Percentiles rank a stretch among this genome's conserved stretches.
phyloP scores from a whole-genome alignment of 1,284 basidiomycete species.

The Boletellus deceptivus region DNA sequence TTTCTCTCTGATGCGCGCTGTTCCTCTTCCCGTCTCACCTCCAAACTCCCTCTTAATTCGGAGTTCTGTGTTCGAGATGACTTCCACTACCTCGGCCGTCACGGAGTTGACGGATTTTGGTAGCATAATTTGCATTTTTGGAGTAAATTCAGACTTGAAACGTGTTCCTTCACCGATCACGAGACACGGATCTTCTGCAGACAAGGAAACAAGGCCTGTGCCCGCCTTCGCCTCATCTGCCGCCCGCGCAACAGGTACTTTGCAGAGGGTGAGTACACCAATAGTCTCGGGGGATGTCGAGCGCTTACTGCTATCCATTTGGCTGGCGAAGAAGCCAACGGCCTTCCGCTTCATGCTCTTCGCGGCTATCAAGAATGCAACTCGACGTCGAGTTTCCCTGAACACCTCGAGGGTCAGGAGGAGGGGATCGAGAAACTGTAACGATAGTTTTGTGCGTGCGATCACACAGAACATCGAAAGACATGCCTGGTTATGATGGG shows the following conservation, averaged over 20 bases:
- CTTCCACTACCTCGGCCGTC: slow-evolving; percentile 82
- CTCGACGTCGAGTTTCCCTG: slow-evolving; percentile 80
- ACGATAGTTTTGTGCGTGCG: slow-evolving; percentile 4
- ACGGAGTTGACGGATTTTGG: slow-evolving; percentile 80
- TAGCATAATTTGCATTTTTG: slow-evolving; percentile 87
- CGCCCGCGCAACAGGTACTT: slow-evolving; percentile 92
- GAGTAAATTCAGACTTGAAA: slow-evolving; percentile 77
- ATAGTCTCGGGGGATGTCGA: neutral
- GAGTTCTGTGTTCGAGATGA: slow-evolving; percentile 86
- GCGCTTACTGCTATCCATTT: slow-evolving; percentile 90
- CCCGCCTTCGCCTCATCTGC: slow-evolving; percentile 86
- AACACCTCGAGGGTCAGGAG: slow-evolving; percentile 87
- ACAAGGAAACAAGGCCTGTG: slow-evolving; percentile 71
- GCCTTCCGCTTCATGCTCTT: slow-evolving; percentile 83
- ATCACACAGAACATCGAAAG: slow-evolving; percentile 5
- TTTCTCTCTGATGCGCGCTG: slow-evolving; percentile 67
- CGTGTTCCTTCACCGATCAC: slow-evolving; percentile 79
- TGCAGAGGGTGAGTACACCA: slow-evolving; percentile 13
- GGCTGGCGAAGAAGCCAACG: slow-evolving; percentile 80
- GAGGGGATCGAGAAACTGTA: slow-evolving; percentile 92
- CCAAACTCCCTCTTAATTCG: slow-evolving; percentile 90
- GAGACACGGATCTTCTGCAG: slow-evolving; percentile 73
- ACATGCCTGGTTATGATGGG: slow-evolving; percentile 91
- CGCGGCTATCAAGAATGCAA: slow-evolving; percentile 92
- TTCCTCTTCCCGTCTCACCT: slow-evolving; percentile 77